Base-by-base conservation (phyloP, 31 red algal species). In the Asparagopsis taxiformis region DNA sequence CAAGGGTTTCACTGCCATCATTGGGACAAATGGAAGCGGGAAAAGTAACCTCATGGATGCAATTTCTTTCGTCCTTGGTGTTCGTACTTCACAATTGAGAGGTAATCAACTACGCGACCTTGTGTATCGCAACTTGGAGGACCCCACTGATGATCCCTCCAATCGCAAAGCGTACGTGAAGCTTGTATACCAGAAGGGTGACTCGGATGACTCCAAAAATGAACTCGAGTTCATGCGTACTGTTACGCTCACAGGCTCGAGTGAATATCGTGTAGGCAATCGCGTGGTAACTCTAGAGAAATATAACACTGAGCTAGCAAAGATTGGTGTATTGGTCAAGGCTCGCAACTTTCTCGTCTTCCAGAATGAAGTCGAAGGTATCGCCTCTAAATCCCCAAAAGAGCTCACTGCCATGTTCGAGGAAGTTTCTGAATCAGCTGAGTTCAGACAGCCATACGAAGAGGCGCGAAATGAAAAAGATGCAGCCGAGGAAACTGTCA, bases 21-120 rank as follows among this genome's bases (percentile, higher is more conserved):
- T 99, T 69, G 97, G 97, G 17, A 81, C 87, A 1, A 99, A 99
- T 87, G 97, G 97, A 15, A 77, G 74, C 58, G 97, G 97, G 46
- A 99, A 99, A 69, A 82, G 73, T 53, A 99, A 99, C 77, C 75
- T 95, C 8, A 90, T 99, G 83, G 97, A 99, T 73, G 97, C 97
- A 10, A 86, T 99, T 49, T 88, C 82, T 3, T 99, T 95, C 65
- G 97, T 92, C 31, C 59, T 99, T 11, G 97, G 97, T 17, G 84
- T 90, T 5, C 87, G 77, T 22, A 87, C 91, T 3, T 60, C 81
- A 51, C 77, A 85, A 35, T 59, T 98, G 44, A 77, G 94, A 13
- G 94, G 89, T 17, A 85, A 80, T 31, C 74, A 75, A 55, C 55
- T 98, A 1, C 69, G 81, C 53, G 94, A 98, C 55, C 55, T 98